These are phyloP conservation scores for Fusarium robinianum DNA, from an alignment of 2,329 filamentous ascomycete genomes.

Conservation along the genomic window DNA sequence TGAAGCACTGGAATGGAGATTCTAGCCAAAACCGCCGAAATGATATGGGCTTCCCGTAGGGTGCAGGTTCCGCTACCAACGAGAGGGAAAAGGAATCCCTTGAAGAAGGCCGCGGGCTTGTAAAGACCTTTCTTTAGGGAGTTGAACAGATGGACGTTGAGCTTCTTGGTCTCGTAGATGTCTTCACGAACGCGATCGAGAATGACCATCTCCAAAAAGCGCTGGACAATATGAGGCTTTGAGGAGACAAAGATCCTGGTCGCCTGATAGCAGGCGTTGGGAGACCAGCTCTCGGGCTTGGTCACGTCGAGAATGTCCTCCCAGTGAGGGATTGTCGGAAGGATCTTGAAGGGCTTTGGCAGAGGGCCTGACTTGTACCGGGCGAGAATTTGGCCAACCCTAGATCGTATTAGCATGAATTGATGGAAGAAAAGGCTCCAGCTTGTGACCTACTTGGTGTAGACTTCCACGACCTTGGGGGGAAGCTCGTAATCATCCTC, in stretches of 20 bases:
- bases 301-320: slow-evolving; percentile 85
- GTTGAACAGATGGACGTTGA: slow-evolving; percentile 95
- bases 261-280: slow-evolving; percentile 82
- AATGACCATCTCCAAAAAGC: slow-evolving; percentile 85
- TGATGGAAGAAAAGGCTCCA: too few relatives aligned
- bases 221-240: slow-evolving; percentile 77
- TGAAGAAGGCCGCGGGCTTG: slow-evolving; percentile 96
- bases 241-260: slow-evolving; percentile 91
- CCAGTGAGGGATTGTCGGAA: slow-evolving; percentile 90
- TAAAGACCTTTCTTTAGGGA: slow-evolving; percentile 88
- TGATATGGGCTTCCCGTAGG: slow-evolving; percentile 86
- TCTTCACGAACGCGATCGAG: slow-evolving; percentile 91
- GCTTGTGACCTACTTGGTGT: slow-evolving; percentile 78
- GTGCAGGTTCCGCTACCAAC: slow-evolving; percentile 87
- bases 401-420: slow-evolving; percentile 40
- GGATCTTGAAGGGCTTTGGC: slow-evolving; percentile 96
- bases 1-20: slow-evolving; percentile 90
- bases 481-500: slow-evolving; percentile 87
- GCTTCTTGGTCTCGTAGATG: slow-evolving; percentile 90
- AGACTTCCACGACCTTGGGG: slow-evolving; percentile 91
- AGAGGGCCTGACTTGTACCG: slow-evolving; percentile 96
- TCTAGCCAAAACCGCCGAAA: slow-evolving; percentile 81
- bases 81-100: slow-evolving; percentile 91
- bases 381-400: slow-evolving; percentile 83
- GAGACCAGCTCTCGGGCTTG: slow-evolving; percentile 73